Percentiles rank a stretch among this genome's conserved stretches.
phyloP scores from a whole-genome alignment of 108 stramenopile species.

The Bacterosira constricta region DNA sequence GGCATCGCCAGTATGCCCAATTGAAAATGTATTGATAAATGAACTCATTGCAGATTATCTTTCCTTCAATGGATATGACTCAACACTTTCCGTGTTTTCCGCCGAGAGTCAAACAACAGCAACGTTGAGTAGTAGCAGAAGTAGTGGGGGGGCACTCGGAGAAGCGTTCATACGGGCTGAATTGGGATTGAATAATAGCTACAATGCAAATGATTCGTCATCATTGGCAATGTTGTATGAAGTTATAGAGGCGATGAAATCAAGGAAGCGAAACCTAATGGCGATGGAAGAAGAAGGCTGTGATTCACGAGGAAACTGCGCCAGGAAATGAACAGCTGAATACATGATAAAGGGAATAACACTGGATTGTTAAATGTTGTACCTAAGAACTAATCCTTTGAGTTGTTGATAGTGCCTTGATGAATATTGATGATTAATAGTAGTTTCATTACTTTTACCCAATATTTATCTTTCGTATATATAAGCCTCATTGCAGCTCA shows the following conservation, averaged over 20 bases:
- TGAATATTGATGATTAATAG: not conserved
- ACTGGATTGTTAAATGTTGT: too few relatives aligned
- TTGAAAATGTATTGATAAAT: constrained; percentile 37
- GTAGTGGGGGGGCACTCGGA: not conserved
- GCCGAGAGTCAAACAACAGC: constrained; percentile 4
- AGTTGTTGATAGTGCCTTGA: not conserved
- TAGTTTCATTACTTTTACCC: not conserved
- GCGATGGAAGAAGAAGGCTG: not conserved
- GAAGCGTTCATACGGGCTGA: constrained; percentile 17
- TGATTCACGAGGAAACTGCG: not conserved
- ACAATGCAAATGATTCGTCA: not conserved
- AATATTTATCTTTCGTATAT: not conserved
- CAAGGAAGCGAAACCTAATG: constrained; percentile 2
- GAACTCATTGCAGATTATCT: constrained; percentile 35
- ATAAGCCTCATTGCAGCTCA: too few relatives aligned
- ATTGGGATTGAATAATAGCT: constrained; percentile 17
- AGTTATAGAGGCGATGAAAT: constrained; percentile 20
- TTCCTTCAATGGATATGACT: constrained; percentile 21
- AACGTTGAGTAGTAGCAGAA: not conserved
- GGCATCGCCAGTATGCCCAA: constrained; percentile 6
- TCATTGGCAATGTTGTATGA: constrained; percentile 31
- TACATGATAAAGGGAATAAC: too few relatives aligned
- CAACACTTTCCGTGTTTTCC: constrained; percentile 26
- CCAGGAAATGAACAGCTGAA: too few relatives aligned
- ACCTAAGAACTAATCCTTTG: too few relatives aligned